Evolutionary conservation across 805 yeast species (phyloP), one percentile per base, ranked within the genome.

Genomic region (Clavispora vitiphila): DNA sequence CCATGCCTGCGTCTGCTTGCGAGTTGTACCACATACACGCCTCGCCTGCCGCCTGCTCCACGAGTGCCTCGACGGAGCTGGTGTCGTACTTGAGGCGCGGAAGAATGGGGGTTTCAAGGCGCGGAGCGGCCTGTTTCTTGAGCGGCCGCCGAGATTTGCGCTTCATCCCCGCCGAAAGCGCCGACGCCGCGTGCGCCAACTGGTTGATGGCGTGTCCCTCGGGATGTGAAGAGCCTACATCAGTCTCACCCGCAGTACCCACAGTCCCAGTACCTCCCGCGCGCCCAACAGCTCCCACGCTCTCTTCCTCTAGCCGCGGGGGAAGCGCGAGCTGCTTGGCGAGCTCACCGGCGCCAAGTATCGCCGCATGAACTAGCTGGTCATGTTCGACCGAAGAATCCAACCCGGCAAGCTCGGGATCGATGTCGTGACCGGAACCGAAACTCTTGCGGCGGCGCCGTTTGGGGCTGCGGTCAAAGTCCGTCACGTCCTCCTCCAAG

Each of bases 311-410:
- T 12, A 21, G 38, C 15, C 35, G 27, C 19, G 34, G 37, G 1
- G 53, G 44, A 30, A 38, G 25, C n/a, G 41, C 63, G 16, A 73
- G 55, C 39, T 64, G 69, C 48, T 67, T 70, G 16, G 83, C 81
- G 43, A 82, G 67, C 32, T 81, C 78, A 39, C 82, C 71, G 0
- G 87, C 86, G 51, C 82, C 86, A 47, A 80, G 66, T 35, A 83
- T 79, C 1, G 86, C 86, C 36, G 82, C 86, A 44, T 81, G 79
- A 9, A 81, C 88, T 41, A 83, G 64, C 49, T 75, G 82, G 42
- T 78, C 84, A 50, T 80, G 84, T 32, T 78, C 81, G 4, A 71
- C 51, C 14, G 74, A 48, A 1, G 59, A 39, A 30, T 61, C 65
- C 39, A 68, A 51, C 2, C 57, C 64, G 5, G 65, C 63, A 22